Evolutionary conservation across 2,329 filamentous ascomycete genomes (phyloP), one percentile per base, ranked within the genome.

Genomic region (Microsporum ferrugineum): DNA sequence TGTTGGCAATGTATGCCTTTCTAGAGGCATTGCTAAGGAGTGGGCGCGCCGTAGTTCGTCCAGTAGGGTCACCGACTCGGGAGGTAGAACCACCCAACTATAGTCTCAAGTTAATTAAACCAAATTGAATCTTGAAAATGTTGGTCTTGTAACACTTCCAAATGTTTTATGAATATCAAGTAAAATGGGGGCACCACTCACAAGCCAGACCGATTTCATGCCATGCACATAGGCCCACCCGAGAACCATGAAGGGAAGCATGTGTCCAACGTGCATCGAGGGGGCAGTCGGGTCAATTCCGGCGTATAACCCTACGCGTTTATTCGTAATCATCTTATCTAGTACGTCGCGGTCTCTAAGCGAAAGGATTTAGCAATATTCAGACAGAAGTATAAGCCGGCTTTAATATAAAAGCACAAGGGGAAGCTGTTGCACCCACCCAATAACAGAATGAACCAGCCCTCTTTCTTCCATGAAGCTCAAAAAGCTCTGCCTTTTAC

Each of bases 241-340:
- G 58, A 80, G 59, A 2, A 78, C 74, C 77, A 80, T 80, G 57
- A 80, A 76, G 1, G 78, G 78, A 10, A 80, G 63, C 73, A 80
- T 77, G 66, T 80, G 78, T 12, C 78, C 78, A 61, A 80, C 70
- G 66, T 80, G 78, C 67, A 80, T 67, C 43, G 78, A 79, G 1
- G 77, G 75, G 8, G 76, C 78, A 2, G 78, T 80, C 43, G 78
- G 78, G 62, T 80, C 78, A 27, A 80, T 70, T 61, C 78, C 78
- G 31, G 72, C 75, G 63, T 80, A 80, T 31, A 77, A 69, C 10
- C 78, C 78, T 17, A 74, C 70, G 62, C 78, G 69, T 63, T 77
- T 78, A 61, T 78, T 69, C 3, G 73, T 78, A 53, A 80, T 72
- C 7, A 80, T 59, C 38, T 69, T 69, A 60, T 79, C 71, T 49